phyloP scores from a whole-genome alignment of 352 stramenopile species.

The Phytophthora chlamydospora region DNA sequence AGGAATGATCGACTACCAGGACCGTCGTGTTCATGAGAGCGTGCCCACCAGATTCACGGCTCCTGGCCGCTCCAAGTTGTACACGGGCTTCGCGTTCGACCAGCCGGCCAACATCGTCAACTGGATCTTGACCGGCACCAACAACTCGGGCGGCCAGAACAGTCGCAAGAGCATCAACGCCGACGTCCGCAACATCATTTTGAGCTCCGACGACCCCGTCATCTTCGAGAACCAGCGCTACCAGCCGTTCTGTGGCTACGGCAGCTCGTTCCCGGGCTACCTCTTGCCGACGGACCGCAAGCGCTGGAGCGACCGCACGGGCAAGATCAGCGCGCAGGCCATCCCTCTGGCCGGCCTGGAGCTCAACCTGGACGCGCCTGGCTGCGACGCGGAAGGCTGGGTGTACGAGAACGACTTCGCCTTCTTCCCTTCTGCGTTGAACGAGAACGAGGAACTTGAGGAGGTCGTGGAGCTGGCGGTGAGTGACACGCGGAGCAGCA shows the following conservation, averaged over 20 bases:
- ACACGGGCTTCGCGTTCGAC: conserved; percentile 88
- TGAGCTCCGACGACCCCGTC: conserved; percentile 75
- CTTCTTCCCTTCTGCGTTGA: conserved; percentile 66
- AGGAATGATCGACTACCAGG: conserved; percentile 81
- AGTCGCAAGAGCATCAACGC: conserved; percentile 66
- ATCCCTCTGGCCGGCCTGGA: conserved; percentile 75
- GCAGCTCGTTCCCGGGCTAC: conserved; percentile 82
- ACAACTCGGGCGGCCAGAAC: conserved; percentile 42
- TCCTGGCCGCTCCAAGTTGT: conserved; percentile 47
- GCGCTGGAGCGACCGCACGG: conserved; percentile 85
- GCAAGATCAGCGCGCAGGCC: conserved; percentile 70
- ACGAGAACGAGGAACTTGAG: conserved; percentile 30
- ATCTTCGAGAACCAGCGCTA: conserved; percentile 90
- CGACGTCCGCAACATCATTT: conserved; percentile 67
- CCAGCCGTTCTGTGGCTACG: conserved; percentile 85
- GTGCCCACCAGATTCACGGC: conserved; percentile 51
- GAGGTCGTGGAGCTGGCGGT: conserved; percentile 29
- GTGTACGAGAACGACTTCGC: conserved; percentile 88
- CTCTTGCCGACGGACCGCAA: conserved; percentile 80
- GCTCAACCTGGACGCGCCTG: conserved; percentile 61
- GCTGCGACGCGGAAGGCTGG: conserved; percentile 82
- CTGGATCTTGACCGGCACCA: conserved; percentile 67
- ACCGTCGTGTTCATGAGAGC: conserved; percentile 67
- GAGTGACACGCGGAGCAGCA: conserved; percentile 26
- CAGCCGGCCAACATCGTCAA: conserved; percentile 77